Evolutionary conservation across 345 rosid genomes (phyloP), one percentile per base, ranked within the genome.

Genomic region (Linum trigynum): DNA sequence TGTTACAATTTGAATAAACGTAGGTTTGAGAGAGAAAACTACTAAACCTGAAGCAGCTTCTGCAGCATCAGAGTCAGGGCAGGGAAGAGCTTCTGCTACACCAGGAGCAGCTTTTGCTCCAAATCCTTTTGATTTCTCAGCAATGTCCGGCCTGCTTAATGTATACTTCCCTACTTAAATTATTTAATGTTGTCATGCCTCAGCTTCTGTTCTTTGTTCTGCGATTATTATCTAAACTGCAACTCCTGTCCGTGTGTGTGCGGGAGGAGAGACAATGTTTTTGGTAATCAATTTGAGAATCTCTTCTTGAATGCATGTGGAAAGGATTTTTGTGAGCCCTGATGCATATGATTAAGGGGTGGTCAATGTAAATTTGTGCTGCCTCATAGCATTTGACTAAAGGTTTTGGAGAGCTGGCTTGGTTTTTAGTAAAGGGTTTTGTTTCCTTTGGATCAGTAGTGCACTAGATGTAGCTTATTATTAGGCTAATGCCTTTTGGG

Each of bases 101-200:
- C 62, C 80, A 17, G 78, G 65, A 43, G 67, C 81, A 64, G 86
- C 42, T 16, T 35, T 83, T 14, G 68, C 77, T 62, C 71, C 86
- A 45, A 88, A 87, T 76, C 88, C 95, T 37, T 94, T 90, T 67
- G 99, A 94, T 81, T 94, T 94, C 80, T 94, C 99, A 0, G 89
- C 79, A 17, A 85, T 94, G 92, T 63, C 82, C 65, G 78, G 88
- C 71, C 80, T 94, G 65, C 96, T 94, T 55, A 89, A 91, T 57
- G 97, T 94, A 78, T 62, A 83, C 45, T 37, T 32, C 48, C 23
- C 55, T 45, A 45, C 51, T 45, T 45, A 5, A 45, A 45, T 45
- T 45, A 1, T 23, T 45, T 7, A 45, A 14, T 39, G 37, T 68
- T 37, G 38, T 39, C 1, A 36, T 61, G 4, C 12, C 7, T 62